Base-by-base conservation (phyloP, 495 filamentous ascomycete genomes). In the Xylaria castorea region DNA sequence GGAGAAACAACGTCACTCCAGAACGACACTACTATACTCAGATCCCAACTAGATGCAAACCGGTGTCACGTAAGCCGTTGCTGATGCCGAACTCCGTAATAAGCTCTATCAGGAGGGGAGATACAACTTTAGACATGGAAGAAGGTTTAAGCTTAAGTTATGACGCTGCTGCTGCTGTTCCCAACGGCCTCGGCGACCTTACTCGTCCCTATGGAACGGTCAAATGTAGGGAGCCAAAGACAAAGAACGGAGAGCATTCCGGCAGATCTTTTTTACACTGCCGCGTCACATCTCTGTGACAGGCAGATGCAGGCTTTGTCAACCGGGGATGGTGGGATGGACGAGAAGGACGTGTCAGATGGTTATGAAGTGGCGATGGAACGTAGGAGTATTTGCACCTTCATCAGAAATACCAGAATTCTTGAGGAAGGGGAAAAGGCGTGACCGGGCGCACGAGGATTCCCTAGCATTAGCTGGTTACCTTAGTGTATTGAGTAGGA, bases 341-440 rank as follows among this genome's bases (percentile, higher is more conserved):
- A 38, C 20, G 14, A 60, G n/a, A 50, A 67, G 62, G 20, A 25
- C 32, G 63, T 61, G 66, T 40, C 7, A 22, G 34, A 50, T 38
- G 22, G 36, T 36, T 27, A 27, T 51, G 7, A 72, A 38, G 16
- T 36, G 51, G 63, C 16, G 7, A 34, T 51, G 63, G 63, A 40
- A 51, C 11, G 14, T 3, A 25, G 30, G 12, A 32, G 32, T 32
- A 66, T 46, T 46, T 30, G 30, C 20, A 5, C n/a, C 50, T 60
- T 51, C 70, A 50, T 67, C 70, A 42, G 70, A 72, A 18, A 2
- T 72, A 51, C 70, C 70, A 14, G 70, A 72, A 38, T 72, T 66
- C n/a, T 72, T 72, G 70, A 72, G 36, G 1, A 66, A 66, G 22
- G 70, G 70, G 48, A 67, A 55, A 55, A 58, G 70, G n/a, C 51